Percentiles rank a stretch among this genome's conserved stretches.
Evolutionary conservation across 2,329 filamentous ascomycete genomes (phyloP).

Genomic region (Curvularia spicifera): DNA sequence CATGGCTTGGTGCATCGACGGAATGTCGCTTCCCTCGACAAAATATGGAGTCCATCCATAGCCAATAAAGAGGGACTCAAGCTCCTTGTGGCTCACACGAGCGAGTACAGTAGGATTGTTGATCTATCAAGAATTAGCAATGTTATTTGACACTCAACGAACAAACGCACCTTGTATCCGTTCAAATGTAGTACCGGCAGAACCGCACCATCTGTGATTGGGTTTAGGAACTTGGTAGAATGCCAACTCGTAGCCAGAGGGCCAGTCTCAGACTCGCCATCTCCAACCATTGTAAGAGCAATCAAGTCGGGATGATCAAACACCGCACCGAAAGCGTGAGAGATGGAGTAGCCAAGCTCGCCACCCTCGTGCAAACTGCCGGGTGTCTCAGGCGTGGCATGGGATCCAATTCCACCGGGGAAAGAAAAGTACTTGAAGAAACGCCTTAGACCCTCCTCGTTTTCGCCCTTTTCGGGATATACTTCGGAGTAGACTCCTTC

Average conservation of each 20-base stretch:
- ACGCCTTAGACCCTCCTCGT: constrained; percentile 70
- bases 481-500: constrained; percentile 80
- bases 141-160: neutral
- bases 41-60: constrained; percentile 84
- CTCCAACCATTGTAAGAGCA: constrained; percentile 77
- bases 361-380: constrained; percentile 80
- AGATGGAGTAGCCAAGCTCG: constrained; percentile 81
- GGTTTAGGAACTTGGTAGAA: constrained; percentile 82
- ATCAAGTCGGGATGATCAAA: constrained; percentile 78
- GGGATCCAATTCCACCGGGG: constrained; percentile 77
- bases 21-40: constrained; percentile 75
- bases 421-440: constrained; percentile 88
- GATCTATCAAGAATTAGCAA: constrained; percentile 30
- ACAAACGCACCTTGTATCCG: constrained; percentile 73
- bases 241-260: constrained; percentile 82
- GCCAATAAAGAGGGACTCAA: constrained; percentile 71
- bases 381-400: constrained; percentile 79
- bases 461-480: constrained; percentile 74
- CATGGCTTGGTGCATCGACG: constrained; percentile 83
- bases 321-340: constrained; percentile 78
- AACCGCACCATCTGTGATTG: constrained; percentile 77
- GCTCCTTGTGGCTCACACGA: constrained; percentile 75
- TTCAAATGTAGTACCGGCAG: constrained; percentile 80
- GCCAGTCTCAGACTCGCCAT: constrained; percentile 82
- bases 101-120: constrained; percentile 66